These are phyloP conservation scores for Leonotis leonurus DNA, from an alignment of 257 asterid genomes.

Conservation along the genomic window DNA sequence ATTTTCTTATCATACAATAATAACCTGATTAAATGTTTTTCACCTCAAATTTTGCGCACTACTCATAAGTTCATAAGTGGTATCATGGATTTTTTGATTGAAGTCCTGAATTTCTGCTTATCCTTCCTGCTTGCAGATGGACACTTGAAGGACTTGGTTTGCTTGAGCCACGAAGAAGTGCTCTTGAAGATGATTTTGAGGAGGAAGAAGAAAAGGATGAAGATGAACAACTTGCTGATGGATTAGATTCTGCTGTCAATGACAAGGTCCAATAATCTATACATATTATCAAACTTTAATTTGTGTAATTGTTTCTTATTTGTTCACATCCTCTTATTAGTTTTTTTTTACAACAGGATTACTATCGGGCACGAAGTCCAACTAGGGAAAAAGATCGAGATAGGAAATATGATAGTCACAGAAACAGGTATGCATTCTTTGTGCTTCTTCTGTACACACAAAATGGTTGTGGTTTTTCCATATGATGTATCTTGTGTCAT, in stretches of 20 bases:
- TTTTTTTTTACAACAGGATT: slow-evolving; percentile 43
- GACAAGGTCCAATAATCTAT: slow-evolving; percentile 49
- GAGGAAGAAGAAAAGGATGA: slow-evolving; percentile 97
- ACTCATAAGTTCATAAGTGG: neutral
- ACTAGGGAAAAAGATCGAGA: slow-evolving; percentile 84
- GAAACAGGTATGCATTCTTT: slow-evolving; percentile 47
- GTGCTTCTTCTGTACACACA: neutral
- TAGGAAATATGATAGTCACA: slow-evolving; percentile 75
- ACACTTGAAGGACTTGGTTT: slow-evolving; percentile 64
- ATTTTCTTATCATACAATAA: no score
- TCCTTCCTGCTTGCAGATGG: slow-evolving; percentile 41
- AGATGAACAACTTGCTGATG: slow-evolving; percentile 63
- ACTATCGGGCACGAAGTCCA: slow-evolving; percentile 67
- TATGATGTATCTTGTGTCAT: neutral
- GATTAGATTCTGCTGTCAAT: slow-evolving; percentile 41
- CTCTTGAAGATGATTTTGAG: slow-evolving; percentile 97
- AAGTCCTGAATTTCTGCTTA: slow-evolving; percentile 6
- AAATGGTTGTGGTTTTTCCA: neutral
- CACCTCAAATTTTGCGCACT: neutral
- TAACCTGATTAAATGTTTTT: neutral
- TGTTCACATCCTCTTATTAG: neutral
- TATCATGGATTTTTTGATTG: neutral
- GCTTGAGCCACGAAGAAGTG: slow-evolving; percentile 91
- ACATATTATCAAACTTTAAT: neutral
- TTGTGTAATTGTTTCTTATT: slow-evolving; percentile 2